Evolutionary conservation across 2,329 filamentous ascomycete species (phyloP).

Genomic region (Exophiala phaeomuriformis): DNA sequence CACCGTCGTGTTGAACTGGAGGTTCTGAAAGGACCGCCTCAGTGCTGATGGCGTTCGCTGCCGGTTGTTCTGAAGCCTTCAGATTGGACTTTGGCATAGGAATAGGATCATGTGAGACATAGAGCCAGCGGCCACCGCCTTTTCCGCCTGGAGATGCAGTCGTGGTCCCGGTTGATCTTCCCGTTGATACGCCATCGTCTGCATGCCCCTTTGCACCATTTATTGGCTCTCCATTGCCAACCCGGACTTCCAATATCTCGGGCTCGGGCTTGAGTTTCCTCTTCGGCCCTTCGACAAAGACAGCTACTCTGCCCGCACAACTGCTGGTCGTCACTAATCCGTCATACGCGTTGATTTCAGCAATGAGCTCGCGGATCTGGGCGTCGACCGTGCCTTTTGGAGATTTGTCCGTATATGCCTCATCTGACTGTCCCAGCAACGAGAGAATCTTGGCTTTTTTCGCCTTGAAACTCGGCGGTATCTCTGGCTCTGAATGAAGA

Average conservation of each 20-base stretch:
- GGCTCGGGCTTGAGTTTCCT: conserved; percentile 5
- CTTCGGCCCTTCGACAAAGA: conserved; percentile 75
- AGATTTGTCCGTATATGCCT: conserved; percentile 71
- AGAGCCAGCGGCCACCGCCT: conserved; percentile 78
- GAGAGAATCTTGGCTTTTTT: conserved; percentile 68
- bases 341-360: conserved; percentile 60
- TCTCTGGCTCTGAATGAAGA: neutral
- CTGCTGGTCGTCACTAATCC: conserved; percentile 88
- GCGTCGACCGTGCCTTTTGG: conserved; percentile 83
- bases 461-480: conserved; percentile 41
- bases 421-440: conserved; percentile 60
- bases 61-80: too few species aligned
- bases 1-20: neutral
- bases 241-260: neutral
- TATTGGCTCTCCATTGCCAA: neutral
- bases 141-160: conserved; percentile 66
- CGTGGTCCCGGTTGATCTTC: neutral
- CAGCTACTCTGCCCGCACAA: conserved; percentile 77
- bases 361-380: conserved; percentile 68
- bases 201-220: neutral
- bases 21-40: conserved; percentile 2
- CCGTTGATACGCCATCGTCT: neutral
- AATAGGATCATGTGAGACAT: conserved; percentile 74
- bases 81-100: conserved; percentile 6
- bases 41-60: neutral